These are phyloP conservation scores for Gloeophyllum trabeum DNA, from an alignment of 768 basidiomycete genomes.

Conservation along the genomic window DNA sequence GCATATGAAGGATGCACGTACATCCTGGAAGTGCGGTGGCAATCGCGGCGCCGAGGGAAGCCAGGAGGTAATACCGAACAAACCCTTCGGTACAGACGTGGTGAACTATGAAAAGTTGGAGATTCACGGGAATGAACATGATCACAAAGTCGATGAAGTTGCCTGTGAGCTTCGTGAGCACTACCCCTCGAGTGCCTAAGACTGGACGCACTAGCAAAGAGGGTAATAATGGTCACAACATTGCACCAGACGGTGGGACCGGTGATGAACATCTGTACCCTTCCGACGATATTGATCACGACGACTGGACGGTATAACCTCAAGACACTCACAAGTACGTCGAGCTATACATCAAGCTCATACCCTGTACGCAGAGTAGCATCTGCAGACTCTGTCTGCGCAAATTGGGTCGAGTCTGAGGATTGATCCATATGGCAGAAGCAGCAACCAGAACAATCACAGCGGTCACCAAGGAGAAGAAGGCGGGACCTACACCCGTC, in stretches of 20 bases:
- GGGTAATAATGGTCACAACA: too few species aligned
- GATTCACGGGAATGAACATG: neutral
- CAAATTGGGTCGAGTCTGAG: neutral
- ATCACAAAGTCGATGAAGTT: neutral
- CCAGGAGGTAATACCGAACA: neutral
- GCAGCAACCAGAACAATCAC: neutral
- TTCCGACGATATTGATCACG: too few species aligned
- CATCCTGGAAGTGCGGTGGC: neutral
- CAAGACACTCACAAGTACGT: constrained; percentile 1
- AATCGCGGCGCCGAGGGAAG: neutral
- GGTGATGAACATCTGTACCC: too few species aligned
- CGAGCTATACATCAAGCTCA: neutral
- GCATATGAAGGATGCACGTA: neutral
- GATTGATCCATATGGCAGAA: neutral
- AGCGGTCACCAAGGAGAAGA: neutral
- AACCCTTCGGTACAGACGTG: neutral
- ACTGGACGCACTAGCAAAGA: too few species aligned
- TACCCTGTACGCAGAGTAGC: neutral
- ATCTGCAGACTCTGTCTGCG: neutral
- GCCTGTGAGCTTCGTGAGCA: too few species aligned
- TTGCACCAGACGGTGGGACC: too few species aligned
- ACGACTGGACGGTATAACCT: too few species aligned
- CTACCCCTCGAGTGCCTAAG: too few species aligned
- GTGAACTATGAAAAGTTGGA: neutral
- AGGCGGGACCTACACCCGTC: neutral